Conservation (phyloP, 441 rosid species). For the Manihot esculenta region DNA sequence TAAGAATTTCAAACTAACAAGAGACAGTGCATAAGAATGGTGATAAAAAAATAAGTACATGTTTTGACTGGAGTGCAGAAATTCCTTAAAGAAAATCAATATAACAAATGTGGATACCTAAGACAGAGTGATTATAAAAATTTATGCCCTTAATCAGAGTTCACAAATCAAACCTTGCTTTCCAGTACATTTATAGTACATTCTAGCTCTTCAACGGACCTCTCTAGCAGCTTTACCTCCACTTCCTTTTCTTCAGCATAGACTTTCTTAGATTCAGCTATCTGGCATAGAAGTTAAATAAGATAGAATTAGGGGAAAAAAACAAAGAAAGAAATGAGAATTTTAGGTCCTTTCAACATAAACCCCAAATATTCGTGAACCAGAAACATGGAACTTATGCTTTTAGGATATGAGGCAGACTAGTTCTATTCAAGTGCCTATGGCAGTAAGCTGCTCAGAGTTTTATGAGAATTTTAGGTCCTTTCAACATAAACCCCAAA, state of each 20-base stretch:
- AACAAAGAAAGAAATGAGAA: slow-evolving; percentile 16
- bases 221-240: slow-evolving; percentile 88
- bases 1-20: slow-evolving; percentile 80
- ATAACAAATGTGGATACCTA: slow-evolving; percentile 38
- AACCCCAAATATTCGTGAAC: too few relatives aligned
- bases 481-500: too few relatives aligned
- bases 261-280: slow-evolving; percentile 70
- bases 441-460: not conserved
- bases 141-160: slow-evolving; percentile 19
- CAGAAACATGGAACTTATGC: not conserved
- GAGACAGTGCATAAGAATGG: slow-evolving; percentile 29
- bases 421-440: not conserved
- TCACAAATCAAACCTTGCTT: slow-evolving; percentile 62
- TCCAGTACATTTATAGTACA: slow-evolving; percentile 78
- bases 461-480: too few relatives aligned
- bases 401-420: not conserved
- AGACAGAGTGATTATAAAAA: slow-evolving; percentile 20
- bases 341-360: not conserved
- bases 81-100: slow-evolving; percentile 58
- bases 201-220: slow-evolving; percentile 93
- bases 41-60: slow-evolving; percentile 10
- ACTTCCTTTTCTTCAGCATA: slow-evolving; percentile 86
- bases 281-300: slow-evolving; percentile 39
- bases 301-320: slow-evolving; percentile 22
- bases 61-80: slow-evolving; percentile 15